Conservation (phyloP, 441 rosid genomes). For the Populus hybrid region DNA sequence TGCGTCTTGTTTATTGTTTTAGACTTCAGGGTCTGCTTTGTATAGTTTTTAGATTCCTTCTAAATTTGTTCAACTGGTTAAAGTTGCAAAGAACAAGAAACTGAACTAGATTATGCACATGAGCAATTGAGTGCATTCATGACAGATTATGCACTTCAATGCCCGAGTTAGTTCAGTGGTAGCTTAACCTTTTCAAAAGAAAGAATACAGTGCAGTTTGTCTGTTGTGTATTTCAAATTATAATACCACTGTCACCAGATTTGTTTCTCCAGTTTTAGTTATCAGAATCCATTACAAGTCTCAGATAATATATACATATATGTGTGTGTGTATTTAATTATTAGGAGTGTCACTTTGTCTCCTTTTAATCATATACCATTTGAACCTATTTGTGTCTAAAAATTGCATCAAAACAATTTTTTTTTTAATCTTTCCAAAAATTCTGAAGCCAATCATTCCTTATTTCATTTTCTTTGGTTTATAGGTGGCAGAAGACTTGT, state of each 20-base stretch:
- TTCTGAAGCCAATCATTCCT: slow-evolving; percentile 4
- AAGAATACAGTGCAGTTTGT: neutral
- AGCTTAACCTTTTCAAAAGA: neutral
- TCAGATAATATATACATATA: neutral
- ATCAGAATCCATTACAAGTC: neutral
- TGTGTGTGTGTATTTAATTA: neutral
- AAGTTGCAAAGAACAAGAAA: slow-evolving; percentile 3
- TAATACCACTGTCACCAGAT: neutral
- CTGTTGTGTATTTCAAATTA: neutral
- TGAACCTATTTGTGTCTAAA: neutral
- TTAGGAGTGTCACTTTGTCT: neutral
- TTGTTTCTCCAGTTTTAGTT: neutral
- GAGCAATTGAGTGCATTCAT: neutral
- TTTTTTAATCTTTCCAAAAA: neutral
- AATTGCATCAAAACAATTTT: neutral
- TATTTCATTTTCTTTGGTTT: slow-evolving; percentile 20
- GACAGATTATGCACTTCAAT: neutral
- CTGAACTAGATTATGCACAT: neutral
- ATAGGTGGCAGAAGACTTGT: slow-evolving; percentile 95
- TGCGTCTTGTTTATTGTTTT: slow-evolving; percentile 5
- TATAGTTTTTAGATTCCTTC: neutral
- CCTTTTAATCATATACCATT: neutral
- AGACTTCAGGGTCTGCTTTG: neutral
- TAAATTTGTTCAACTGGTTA: neutral
- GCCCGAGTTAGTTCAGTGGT: slow-evolving; percentile 2